Percentiles rank a stretch among this genome's conserved stretches.
Conservation (phyloP, 139 green algal genomes). For the Coelastrella sp. region DNA sequence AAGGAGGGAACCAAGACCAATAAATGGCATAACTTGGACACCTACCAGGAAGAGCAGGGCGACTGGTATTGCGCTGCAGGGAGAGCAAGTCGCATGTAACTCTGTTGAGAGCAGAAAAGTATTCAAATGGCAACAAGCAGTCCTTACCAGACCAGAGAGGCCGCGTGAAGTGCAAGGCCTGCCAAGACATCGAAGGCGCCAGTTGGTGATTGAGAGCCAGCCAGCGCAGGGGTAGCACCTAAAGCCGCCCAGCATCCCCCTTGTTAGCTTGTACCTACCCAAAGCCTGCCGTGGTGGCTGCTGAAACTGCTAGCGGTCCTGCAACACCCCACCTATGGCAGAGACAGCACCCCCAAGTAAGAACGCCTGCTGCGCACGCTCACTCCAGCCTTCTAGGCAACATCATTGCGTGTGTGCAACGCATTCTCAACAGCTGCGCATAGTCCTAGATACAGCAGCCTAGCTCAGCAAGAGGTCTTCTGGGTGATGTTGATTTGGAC, state of each 20-base stretch:
- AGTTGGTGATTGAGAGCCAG: background rate
- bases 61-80: background rate
- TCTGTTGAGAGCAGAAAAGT: background rate
- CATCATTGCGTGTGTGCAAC: too few relatives aligned
- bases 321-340: background rate
- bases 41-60: background rate
- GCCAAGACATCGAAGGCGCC: background rate
- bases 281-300: background rate
- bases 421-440: too few relatives aligned
- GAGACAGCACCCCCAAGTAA: slow-evolving; percentile 8
- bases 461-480: too few relatives aligned
- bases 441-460: too few relatives aligned
- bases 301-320: background rate
- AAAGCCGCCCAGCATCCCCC: background rate
- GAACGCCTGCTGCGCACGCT: background rate
- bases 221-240: background rate
- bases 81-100: background rate
- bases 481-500: too few relatives aligned
- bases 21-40: background rate
- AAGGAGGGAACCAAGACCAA: background rate
- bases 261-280: background rate
- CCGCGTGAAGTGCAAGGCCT: background rate
- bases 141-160: background rate
- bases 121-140: background rate
- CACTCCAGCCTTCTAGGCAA: too few relatives aligned